Evolutionary conservation across 139 green algal genomes (phyloP), one percentile per base, ranked within the genome.

Genomic region (Pleodorina starrii): DNA sequence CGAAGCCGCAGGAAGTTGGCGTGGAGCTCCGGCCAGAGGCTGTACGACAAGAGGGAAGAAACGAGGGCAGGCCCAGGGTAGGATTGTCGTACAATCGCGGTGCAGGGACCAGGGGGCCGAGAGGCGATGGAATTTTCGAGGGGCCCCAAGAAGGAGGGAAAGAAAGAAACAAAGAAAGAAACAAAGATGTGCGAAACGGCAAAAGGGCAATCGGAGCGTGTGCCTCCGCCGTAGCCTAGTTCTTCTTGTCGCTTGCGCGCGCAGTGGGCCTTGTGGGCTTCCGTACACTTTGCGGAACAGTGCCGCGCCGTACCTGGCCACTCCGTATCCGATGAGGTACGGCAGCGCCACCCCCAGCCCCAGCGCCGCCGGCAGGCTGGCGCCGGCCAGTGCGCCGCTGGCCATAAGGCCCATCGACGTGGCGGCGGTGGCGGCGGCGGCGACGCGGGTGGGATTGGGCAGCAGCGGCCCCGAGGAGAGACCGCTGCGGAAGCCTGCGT

Each of bases 1-100:
- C 82, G 82, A 43, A 79, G 66, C 5, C 35, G 5, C 46, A 88
- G 66, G 32, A 68, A 29, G 1, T 2, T 17, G 5, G 66, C 46
- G 46, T 88, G 35, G 44, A 88, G 63, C 82, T 88, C 63, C 19
- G 82, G 82, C 82, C 82, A 88, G 19, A 80, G 42, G 44, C 82
- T 88, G 66, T 5, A 66, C 21, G 54, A 66, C 54, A 66, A 21
- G 54, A n/a, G n/a, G n/a, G n/a, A n/a, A n/a, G n/a, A n/a, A n/a
- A n/a, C n/a, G n/a, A n/a, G n/a, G n/a, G n/a, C n/a, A n/a, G n/a
- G n/a, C n/a, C n/a, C n/a, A n/a, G n/a, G n/a, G n/a, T n/a, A n/a
- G n/a, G n/a, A n/a, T n/a, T n/a, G n/a, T n/a, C n/a, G n/a, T n/a
- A n/a, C n/a, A n/a, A n/a, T n/a, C n/a, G n/a, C n/a, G n/a, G n/a